phyloP scores from a whole-genome alignment of 1,284 basidiomycete genomes.

The Cutaneotrichosporon arboriforme region DNA sequence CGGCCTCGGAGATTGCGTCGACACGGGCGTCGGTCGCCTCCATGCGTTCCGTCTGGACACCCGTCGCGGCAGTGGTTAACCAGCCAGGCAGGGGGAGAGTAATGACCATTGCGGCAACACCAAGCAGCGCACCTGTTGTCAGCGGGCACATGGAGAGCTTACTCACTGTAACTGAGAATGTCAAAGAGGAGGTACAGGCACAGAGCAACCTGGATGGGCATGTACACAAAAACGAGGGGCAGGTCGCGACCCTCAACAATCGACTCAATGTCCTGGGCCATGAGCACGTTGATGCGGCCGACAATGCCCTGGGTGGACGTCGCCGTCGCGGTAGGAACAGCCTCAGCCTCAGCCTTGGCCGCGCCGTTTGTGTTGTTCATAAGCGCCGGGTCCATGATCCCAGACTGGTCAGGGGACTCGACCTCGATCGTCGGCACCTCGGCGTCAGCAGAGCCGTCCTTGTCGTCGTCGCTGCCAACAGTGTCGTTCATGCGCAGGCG shows the following conservation, averaged over 20 bases:
- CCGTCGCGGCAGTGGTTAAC: constrained; percentile 36
- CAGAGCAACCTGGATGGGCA: constrained; percentile 40
- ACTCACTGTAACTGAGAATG: constrained; percentile 45
- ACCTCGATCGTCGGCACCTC: constrained; percentile 14
- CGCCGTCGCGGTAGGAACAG: background rate
- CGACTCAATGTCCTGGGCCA: constrained; percentile 46
- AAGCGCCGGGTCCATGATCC: background rate
- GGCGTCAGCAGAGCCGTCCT: background rate
- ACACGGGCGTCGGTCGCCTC: constrained; percentile 54
- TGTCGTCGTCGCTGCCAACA: constrained; percentile 25
- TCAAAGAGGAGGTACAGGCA: constrained; percentile 38
- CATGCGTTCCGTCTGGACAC: constrained; percentile 38
- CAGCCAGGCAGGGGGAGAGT: constrained; percentile 55
- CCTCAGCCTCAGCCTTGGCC: background rate
- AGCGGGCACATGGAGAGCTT: constrained; percentile 35
- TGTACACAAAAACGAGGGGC: constrained; percentile 39
- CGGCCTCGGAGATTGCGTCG: constrained; percentile 52
- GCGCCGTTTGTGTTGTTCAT: background rate
- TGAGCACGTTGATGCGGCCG: constrained; percentile 59
- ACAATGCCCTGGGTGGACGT: constrained; percentile 47
- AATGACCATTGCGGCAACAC: constrained; percentile 54
- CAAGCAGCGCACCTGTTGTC: constrained; percentile 52
- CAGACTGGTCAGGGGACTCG: constrained; percentile 11
- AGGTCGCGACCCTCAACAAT: constrained; percentile 45
- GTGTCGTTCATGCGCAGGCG: constrained; percentile 56